These are phyloP conservation scores for Eucalyptus tenuipes DNA, from an alignment of 345 rosid genomes.

Conservation along the genomic window DNA sequence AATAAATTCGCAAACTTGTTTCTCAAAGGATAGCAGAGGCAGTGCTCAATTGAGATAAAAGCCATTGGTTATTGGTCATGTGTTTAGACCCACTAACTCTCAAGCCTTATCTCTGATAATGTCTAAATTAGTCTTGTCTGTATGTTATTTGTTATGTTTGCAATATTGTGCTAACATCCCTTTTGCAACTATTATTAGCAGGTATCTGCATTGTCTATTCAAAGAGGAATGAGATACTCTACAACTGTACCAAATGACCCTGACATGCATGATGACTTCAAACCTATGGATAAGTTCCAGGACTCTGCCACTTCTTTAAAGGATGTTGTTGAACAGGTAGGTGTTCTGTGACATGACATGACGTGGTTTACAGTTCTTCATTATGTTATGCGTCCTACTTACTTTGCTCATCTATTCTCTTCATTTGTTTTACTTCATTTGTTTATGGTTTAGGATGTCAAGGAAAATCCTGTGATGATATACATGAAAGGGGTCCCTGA, in stretches of 20 bases:
- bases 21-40: neutral
- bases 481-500: conserved; percentile 98
- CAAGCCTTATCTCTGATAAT: neutral
- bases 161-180: neutral
- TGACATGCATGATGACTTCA: conserved; percentile 85
- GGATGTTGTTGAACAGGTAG: conserved; percentile 73
- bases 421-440: neutral
- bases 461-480: conserved; percentile 81
- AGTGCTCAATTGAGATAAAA: neutral
- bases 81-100: neutral
- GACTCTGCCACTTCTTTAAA: conserved; percentile 33
- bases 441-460: conserved; percentile 55
- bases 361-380: neutral
- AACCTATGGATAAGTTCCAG: conserved; percentile 43
- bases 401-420: neutral
- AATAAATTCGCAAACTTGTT: neutral
- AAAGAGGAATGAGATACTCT: conserved; percentile 31
- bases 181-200: conserved; percentile 1
- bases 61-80: neutral
- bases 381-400: neutral
- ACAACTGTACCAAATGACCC: conserved; percentile 55
- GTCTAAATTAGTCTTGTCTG: too few relatives aligned
- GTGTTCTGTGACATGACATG: neutral
- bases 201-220: conserved; percentile 29
- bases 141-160: neutral